Evolutionary conservation across 805 yeast genomes (phyloP), one percentile per base, ranked within the genome.

Genomic region (Lipomyces japonicus): DNA sequence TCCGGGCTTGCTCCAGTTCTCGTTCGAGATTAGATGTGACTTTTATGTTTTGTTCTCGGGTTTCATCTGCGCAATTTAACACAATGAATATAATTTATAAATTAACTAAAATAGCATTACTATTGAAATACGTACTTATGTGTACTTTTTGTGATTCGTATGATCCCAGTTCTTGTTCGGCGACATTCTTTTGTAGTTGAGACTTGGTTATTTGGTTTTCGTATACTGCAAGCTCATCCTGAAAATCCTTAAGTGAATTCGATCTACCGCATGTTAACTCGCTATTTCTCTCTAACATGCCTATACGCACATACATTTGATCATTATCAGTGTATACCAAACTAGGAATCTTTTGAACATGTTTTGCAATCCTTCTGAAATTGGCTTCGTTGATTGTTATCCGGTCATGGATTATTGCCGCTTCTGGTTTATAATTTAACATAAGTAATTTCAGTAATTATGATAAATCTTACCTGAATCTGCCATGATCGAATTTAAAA

Each of bases 141-240:
- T 51, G 49, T 2, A 42, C 44, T 23, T 55, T 51, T 37, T 59
- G 59, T 4, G 44, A 38, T 31, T 51, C 53, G 34, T 62, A 63
- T 21, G 38, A 42, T 14, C 26, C 38, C 16, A 47, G 50, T 44
- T 64, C 67, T 28, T 46, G 24, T 21, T 43, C 48, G 31, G 48
- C 55, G 48, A 51, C 57, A n/a, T 53, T 39, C 5, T 52, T 41
- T 41, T 63, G 64, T 16, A 62, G 51, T 28, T 58, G 62, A 19
- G 36, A 24, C 32, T 40, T 52, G 34, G 25, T 30, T 35, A 37
- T 22, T 21, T n/a, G 34, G 5, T 16, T 34, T 26, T 45, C 49
- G 26, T 31, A 40, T 18, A 19, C 16, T 19, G 21, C 25, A 3
- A 52, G 16, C 16, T 44, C 49, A 9, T 44, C 24, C 22, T 42